These are phyloP conservation scores for Aspergillus caelatus DNA, from an alignment of 2,329 filamentous ascomycete genomes.

Conservation along the genomic window DNA sequence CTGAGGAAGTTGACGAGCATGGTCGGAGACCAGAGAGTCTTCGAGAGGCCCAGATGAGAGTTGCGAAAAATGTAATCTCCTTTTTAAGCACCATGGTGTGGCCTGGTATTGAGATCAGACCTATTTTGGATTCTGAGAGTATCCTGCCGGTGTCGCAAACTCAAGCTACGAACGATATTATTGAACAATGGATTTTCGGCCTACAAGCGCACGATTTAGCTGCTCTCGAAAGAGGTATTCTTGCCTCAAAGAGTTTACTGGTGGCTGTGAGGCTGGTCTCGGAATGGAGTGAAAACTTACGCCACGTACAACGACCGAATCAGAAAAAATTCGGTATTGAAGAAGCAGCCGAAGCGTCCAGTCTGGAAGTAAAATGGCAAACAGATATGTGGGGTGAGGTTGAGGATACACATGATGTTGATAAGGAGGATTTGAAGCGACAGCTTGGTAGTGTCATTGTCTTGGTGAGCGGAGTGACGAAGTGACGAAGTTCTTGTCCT, in stretches of 20 bases:
- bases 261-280: constrained; percentile 74
- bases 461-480: constrained; percentile 66
- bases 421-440: constrained; percentile 82
- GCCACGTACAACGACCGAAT: constrained; percentile 50
- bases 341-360: constrained; percentile 76
- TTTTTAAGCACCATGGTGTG: constrained; percentile 75
- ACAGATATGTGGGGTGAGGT: constrained; percentile 92
- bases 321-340: constrained; percentile 71
- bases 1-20: constrained; percentile 51
- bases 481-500: constrained; percentile 18
- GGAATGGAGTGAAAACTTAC: constrained; percentile 82
- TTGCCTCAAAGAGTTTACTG: constrained; percentile 86
- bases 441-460: constrained; percentile 87
- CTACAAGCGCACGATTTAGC: constrained; percentile 81
- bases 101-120: constrained; percentile 77
- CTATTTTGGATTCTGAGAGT: constrained; percentile 76
- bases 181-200: constrained; percentile 74
- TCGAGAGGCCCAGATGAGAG: constrained; percentile 70
- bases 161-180: constrained; percentile 72
- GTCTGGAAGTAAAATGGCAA: constrained; percentile 87
- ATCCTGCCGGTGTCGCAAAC: constrained; percentile 77
- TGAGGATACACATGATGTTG: constrained; percentile 96
- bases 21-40: constrained; percentile 60
- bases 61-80: constrained; percentile 70
- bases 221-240: constrained; percentile 77